A percentile compares a stretch with the other conserved stretches of the same genome.
phyloP scores from a whole-genome alignment of 2,329 filamentous ascomycete species.

The Colletotrichum sp. region DNA sequence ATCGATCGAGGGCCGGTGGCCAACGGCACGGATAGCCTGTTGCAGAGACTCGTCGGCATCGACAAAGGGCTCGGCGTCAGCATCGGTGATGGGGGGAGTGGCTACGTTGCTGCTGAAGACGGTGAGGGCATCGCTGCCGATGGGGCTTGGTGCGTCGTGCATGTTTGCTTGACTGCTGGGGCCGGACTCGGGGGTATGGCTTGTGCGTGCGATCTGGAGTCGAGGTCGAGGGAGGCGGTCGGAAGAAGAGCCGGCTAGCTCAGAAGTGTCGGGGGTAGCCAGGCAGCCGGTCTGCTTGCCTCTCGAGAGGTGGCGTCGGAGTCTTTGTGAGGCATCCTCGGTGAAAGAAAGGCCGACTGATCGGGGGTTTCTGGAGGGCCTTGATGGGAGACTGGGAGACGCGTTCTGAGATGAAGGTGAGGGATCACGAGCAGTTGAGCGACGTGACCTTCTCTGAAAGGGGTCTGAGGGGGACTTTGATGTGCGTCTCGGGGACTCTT shows the following conservation, averaged over 20 bases:
- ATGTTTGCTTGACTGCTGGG: constrained; percentile 36
- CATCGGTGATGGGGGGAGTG: constrained; percentile 78
- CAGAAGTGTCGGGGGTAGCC: constrained; percentile 65
- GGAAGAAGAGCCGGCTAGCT: constrained; percentile 35
- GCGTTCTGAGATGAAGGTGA: constrained; percentile 38
- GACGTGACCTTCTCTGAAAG: constrained; percentile 35
- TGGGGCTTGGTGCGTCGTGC: constrained; percentile 46
- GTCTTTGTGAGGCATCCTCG: constrained; percentile 39
- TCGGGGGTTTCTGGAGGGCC: constrained; percentile 3
- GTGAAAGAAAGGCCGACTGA: constrained; percentile 25
- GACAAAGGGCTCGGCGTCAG: constrained; percentile 67
- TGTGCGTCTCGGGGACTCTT: constrained; percentile 29
- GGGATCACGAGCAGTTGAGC: constrained; percentile 33
- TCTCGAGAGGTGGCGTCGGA: constrained; percentile 41
- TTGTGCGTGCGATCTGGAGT: constrained; percentile 44
- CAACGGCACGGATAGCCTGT: constrained; percentile 50
- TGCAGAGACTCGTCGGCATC: constrained; percentile 56
- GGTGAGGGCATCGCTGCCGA: constrained; percentile 61
- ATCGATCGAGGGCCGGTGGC: constrained; percentile 63
- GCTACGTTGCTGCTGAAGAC: constrained; percentile 70
- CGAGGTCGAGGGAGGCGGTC: constrained; percentile 45
- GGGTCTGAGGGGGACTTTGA: constrained; percentile 29
- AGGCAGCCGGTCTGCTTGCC: constrained; percentile 40
- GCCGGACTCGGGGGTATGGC: constrained; percentile 51
- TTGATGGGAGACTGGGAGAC: constrained; percentile 30